Percentiles rank a stretch among this genome's conserved stretches.
phyloP scores from a whole-genome alignment of 2,329 filamentous ascomycete genomes.

The Claviceps humidiphila region DNA sequence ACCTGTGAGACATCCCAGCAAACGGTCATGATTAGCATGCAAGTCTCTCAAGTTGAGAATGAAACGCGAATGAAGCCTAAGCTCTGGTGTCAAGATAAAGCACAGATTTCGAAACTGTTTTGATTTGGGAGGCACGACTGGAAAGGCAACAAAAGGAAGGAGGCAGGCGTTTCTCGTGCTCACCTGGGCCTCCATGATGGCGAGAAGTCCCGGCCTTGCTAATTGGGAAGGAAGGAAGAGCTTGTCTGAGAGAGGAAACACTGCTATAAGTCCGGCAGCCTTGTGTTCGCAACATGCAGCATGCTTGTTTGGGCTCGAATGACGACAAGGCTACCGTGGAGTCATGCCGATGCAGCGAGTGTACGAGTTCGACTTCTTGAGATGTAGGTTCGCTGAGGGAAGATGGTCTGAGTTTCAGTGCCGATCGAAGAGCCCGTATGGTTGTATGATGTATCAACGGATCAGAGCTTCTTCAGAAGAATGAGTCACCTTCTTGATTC shows the following conservation, averaged over 20 bases:
- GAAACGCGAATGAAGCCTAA: background rate
- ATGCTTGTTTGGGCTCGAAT: slow-evolving; percentile 22
- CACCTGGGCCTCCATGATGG: slow-evolving; percentile 36
- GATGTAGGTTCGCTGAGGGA: background rate
- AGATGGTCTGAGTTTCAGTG: slow-evolving; percentile 2
- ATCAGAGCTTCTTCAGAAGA: background rate
- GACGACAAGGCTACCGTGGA: slow-evolving; percentile 26
- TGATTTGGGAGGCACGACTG: background rate
- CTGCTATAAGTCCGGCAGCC: slow-evolving; percentile 33
- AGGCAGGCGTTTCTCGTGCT: slow-evolving; percentile 10
- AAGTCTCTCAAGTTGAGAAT: background rate
- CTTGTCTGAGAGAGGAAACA: slow-evolving; percentile 14
- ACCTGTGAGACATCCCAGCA: slow-evolving; percentile 42
- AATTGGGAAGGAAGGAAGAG: slow-evolving; percentile 5
- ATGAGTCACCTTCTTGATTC: background rate
- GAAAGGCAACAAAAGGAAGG: background rate
- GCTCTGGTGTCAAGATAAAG: background rate
- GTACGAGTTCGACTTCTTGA: background rate
- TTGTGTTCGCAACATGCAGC: slow-evolving; percentile 27
- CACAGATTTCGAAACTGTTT: background rate
- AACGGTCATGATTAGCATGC: slow-evolving; percentile 1
- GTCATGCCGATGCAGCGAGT: slow-evolving; percentile 23
- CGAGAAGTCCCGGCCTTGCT: slow-evolving; percentile 1
- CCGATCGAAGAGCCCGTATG: background rate
- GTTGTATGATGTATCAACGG: slow-evolving; percentile 2